A percentile compares a stretch with the other conserved stretches of the same genome.
These are phyloP conservation scores for Pezicula rhizophila DNA, from an alignment of 2,329 filamentous ascomycete species.

Conservation along the genomic window DNA sequence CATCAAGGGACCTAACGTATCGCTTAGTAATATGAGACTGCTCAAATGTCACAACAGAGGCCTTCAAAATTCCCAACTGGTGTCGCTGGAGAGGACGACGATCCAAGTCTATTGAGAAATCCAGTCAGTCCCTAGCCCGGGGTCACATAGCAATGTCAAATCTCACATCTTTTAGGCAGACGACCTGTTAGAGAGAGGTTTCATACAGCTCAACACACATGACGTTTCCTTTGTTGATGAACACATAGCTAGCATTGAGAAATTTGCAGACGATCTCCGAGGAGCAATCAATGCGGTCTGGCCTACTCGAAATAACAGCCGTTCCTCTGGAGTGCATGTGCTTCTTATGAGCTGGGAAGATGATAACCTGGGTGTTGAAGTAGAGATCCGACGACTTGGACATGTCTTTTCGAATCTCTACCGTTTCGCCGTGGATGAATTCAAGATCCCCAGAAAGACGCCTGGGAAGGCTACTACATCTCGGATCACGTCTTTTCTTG, in stretches of 20 bases:
- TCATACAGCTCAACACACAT: too few relatives aligned
- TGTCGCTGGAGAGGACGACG: too few relatives aligned
- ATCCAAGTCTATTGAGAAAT: too few relatives aligned
- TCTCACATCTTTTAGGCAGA: too few relatives aligned
- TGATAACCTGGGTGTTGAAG: constrained; percentile 4
- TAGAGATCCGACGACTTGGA: constrained; percentile 2
- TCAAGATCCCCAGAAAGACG: constrained; percentile 2
- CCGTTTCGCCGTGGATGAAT: constrained; percentile 2
- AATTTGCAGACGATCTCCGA: constrained; percentile 3
- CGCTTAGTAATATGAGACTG: too few relatives aligned
- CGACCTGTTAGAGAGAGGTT: constrained; percentile 13
- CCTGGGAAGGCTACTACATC: constrained; percentile 1
- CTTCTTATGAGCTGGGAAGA: constrained; percentile 7
- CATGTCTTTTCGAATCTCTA: constrained; percentile 6
- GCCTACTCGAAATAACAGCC: constrained; percentile 1
- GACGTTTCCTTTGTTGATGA: too few relatives aligned
- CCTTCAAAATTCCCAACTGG: too few relatives aligned
- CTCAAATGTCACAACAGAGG: too few relatives aligned
- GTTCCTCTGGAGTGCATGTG: constrained; percentile 2
- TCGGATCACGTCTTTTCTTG: constrained; percentile 1
- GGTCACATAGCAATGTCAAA: too few relatives aligned
- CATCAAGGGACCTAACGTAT: too few relatives aligned
- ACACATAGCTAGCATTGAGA: too few relatives aligned
- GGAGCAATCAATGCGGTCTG: constrained; percentile 5
- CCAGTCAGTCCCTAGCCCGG: too few relatives aligned